Base-by-base conservation (phyloP, 768 basidiomycete species). In the Suillus placidus region DNA sequence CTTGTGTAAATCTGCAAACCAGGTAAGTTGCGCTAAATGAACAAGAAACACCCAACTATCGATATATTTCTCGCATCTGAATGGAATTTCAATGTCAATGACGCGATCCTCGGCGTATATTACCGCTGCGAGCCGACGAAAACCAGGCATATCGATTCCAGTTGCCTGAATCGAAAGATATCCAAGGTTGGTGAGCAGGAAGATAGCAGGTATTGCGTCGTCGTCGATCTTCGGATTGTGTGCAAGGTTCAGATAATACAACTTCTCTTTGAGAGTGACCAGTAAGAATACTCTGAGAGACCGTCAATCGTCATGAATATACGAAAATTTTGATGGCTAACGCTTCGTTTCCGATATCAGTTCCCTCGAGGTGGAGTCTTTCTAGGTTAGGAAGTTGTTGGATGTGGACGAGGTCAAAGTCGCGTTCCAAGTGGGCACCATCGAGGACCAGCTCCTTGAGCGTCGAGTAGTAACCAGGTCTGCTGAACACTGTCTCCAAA, bases 301-400 rank as follows among this genome's bases (percentile, higher is more conserved):
- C 51, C 30, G 63, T 71, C 54, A 70, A 66, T 62, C 26, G 51
- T 64, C 14, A 47, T 23, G 34, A 47, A 12, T 14, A 32, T 38
- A 64, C 57, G n/a, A 30, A 42, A 43, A 60, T 12, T 49, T 61
- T 26, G 60, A 43, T 30, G 38, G 23, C 71, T 84, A 57, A 88
- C 89, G 83, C 85, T 81, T 89, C 88, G 69, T 89, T 87, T 45
- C 84, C 80, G 40, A 89, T 84, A 13, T 82, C 80, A 10, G 87
- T 87, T 64, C 83, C 80, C 69, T 83, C 81, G 26, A 89, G 74
- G 45, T 78, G 71, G 38, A 90, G 77, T 14, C 72, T 77, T 6
- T 80, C 72, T 13, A 89, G 80, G 55, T 77, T 80, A 4, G 84
- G 86, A 18, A 89, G 81, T 65, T 83, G 83, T 63, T 85, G 84